These are phyloP conservation scores for Ceratocystis smalleyi DNA, from an alignment of 2,329 filamentous ascomycete species.

Conservation along the genomic window DNA sequence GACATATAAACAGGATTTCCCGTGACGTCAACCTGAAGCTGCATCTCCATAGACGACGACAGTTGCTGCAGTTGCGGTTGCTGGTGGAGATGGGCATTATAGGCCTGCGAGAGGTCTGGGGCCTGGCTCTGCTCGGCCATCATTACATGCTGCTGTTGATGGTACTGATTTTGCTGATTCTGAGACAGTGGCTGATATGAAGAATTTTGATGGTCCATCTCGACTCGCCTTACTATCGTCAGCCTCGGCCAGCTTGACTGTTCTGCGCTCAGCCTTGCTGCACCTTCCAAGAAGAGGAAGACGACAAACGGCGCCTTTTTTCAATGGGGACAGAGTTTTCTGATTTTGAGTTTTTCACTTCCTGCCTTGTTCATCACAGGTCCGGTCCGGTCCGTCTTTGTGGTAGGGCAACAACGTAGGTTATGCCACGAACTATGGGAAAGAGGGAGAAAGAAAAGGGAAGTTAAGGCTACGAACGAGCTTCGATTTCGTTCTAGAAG, in stretches of 20 bases:
- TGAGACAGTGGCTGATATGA: background rate
- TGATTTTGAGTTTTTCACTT: background rate
- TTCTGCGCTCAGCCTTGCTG: background rate
- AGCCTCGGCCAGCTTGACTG: background rate
- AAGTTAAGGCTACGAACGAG: background rate
- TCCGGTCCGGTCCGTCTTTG: too few relatives aligned
- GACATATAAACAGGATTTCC: slow-evolving; percentile 12
- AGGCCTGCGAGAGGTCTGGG: background rate
- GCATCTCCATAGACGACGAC: slow-evolving; percentile 5
- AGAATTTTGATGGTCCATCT: background rate
- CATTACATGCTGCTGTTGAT: background rate
- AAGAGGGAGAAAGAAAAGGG: background rate
- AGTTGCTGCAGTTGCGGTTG: background rate
- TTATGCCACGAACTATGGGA: background rate
- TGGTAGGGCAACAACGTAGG: background rate
- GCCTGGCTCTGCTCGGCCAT: background rate
- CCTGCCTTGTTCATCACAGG: background rate
- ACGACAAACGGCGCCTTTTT: background rate
- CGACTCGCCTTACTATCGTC: background rate
- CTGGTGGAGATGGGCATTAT: background rate
- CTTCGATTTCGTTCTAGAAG: background rate
- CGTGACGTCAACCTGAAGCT: slow-evolving; percentile 10
- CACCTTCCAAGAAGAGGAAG: background rate
- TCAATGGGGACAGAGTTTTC: background rate
- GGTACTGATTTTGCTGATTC: background rate